A percentile compares a stretch with the other conserved stretches of the same genome.
Evolutionary conservation across 1,139 yeast species (phyloP).

Genomic region (Groenewaldozyma auringiensis): DNA sequence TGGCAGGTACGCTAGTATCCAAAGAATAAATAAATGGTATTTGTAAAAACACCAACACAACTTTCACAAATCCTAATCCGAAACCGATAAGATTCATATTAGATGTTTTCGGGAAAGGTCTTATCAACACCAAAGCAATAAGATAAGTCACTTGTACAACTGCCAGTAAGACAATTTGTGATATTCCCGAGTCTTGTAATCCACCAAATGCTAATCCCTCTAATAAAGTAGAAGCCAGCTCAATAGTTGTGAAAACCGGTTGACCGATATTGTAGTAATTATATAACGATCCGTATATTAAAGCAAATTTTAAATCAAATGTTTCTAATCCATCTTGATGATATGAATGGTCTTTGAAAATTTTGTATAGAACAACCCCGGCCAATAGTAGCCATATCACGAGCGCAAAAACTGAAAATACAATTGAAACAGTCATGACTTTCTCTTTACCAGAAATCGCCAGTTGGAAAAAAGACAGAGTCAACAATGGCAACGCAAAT

Average conservation of each 20-base stretch:
- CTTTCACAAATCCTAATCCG: conserved; percentile 21
- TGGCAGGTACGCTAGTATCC: conserved; percentile 16
- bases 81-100: conserved; percentile 25
- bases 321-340: conserved; percentile 9
- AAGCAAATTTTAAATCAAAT: conserved; percentile 2
- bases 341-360: conserved; percentile 9
- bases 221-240: conserved; percentile 20
- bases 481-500: conserved; percentile 28
- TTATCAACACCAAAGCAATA: conserved; percentile 18
- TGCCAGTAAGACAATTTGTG: conserved; percentile 30
- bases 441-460: conserved; percentile 17
- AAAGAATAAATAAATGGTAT: conserved; percentile 27
- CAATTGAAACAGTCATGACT: conserved; percentile 22
- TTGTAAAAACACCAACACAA: conserved; percentile 23
- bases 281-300: conserved; percentile 29
- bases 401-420: conserved; percentile 26
- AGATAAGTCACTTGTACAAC: conserved; percentile 24
- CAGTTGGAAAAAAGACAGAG: conserved; percentile 30
- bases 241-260: conserved; percentile 19
- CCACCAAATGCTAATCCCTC: conserved; percentile 32
- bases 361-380: conserved; percentile 13
- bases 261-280: conserved; percentile 20
- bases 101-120: conserved; percentile 28
- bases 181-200: conserved; percentile 31
- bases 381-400: conserved; percentile 25